phyloP scores from a whole-genome alignment of 176 grass and related monocot genomes.

The Juncus inflexus region DNA sequence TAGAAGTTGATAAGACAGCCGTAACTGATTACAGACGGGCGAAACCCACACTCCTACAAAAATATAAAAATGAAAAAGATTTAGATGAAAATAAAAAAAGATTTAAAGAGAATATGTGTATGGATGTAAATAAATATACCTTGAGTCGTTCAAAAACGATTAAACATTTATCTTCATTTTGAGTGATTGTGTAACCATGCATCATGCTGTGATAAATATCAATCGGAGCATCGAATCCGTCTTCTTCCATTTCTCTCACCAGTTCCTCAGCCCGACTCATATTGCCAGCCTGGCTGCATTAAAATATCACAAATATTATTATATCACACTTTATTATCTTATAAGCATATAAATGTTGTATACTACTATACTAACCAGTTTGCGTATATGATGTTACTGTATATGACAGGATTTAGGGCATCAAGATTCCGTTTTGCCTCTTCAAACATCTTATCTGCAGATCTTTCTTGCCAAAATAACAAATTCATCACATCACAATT shows the following conservation, averaged over 20 bases:
- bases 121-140: constrained; percentile 33
- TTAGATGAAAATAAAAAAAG: constrained; percentile 20
- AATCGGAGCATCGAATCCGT: constrained; percentile 81
- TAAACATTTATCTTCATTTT: constrained; percentile 82
- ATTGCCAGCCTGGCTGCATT: constrained; percentile 78
- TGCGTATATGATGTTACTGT: constrained; percentile 96
- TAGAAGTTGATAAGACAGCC: constrained; percentile 93
- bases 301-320: constrained; percentile 7
- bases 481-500: background rate
- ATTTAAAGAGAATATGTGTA: constrained; percentile 1
- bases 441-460: constrained; percentile 75
- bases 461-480: constrained; percentile 42
- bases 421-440: constrained; percentile 67
- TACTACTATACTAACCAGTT: constrained; percentile 63
- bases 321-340: constrained; percentile 1
- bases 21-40: constrained; percentile 86
- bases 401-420: constrained; percentile 74
- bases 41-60: constrained; percentile 81
- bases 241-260: constrained; percentile 88
- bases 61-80: constrained; percentile 19
- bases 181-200: constrained; percentile 88
- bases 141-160: constrained; percentile 84
- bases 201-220: constrained; percentile 98
- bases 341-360: constrained; percentile 17
- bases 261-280: constrained; percentile 78